A percentile compares a stretch with the other conserved stretches of the same genome.
phyloP scores from a whole-genome alignment of 192 early-diverging fungal genomes.

The Linderina pennispora region DNA sequence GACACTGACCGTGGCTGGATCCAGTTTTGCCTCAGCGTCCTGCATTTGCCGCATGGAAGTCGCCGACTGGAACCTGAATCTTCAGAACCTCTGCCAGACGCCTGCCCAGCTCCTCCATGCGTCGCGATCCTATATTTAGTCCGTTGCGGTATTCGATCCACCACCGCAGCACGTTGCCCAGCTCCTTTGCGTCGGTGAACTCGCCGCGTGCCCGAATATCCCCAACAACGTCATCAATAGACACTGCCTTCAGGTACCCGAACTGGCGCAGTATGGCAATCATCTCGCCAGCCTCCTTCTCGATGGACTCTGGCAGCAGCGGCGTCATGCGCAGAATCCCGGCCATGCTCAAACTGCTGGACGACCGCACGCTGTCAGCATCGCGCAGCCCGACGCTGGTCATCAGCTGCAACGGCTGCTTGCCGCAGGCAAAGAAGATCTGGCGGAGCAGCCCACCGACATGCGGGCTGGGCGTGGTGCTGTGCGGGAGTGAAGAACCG shows the following conservation, averaged over 20 bases:
- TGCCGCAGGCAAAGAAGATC: slow-evolving; percentile 53
- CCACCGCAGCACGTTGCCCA: slow-evolving; percentile 69
- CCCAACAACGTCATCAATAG: slow-evolving; percentile 56
- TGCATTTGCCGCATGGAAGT: background rate
- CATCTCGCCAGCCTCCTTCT: slow-evolving; percentile 51
- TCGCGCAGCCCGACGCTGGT: slow-evolving; percentile 59
- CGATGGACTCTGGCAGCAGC: slow-evolving; percentile 46
- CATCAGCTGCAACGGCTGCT: slow-evolving; percentile 51
- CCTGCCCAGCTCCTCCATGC: background rate
- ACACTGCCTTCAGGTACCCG: slow-evolving; percentile 47
- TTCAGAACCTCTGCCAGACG: background rate
- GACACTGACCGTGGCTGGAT: slow-evolving; percentile 1
- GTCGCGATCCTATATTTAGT: background rate
- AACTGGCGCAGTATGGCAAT: slow-evolving; percentile 47
- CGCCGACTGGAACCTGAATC: background rate
- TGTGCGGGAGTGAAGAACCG: slow-evolving; percentile 59
- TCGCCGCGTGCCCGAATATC: slow-evolving; percentile 59
- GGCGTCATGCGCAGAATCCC: slow-evolving; percentile 59
- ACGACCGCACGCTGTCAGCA: slow-evolving; percentile 51
- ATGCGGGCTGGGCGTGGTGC: slow-evolving; percentile 62
- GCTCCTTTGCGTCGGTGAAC: slow-evolving; percentile 42
- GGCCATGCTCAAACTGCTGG: slow-evolving; percentile 26
- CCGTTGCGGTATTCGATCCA: slow-evolving; percentile 52
- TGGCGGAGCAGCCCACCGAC: slow-evolving; percentile 56
- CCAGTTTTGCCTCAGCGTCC: background rate